Percentiles rank a stretch among this genome's conserved stretches.
Evolutionary conservation across 140 eudicot species (phyloP).

Genomic region (Stevia rebaudiana): DNA sequence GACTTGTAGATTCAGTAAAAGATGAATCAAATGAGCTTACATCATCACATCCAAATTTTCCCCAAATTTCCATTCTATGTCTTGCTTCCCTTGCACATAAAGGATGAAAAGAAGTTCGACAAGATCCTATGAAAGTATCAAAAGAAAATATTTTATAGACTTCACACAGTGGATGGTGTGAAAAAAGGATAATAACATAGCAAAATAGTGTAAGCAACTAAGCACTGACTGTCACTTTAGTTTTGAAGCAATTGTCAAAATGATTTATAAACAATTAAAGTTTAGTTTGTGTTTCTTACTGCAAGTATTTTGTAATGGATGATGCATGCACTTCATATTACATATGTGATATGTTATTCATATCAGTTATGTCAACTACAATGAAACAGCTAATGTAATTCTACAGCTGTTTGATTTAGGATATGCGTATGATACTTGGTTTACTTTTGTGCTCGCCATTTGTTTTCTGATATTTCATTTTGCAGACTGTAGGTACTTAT

Average conservation of each 20-base stretch:
- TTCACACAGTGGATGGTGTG: not conserved
- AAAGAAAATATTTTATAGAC: constrained; percentile 24
- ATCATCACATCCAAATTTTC: constrained; percentile 92
- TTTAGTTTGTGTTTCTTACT: not conserved
- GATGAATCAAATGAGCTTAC: constrained; percentile 38
- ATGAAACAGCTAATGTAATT: not conserved
- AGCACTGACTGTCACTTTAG: too few species aligned
- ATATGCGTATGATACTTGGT: not conserved
- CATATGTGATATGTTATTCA: not conserved
- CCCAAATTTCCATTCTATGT: constrained; percentile 96
- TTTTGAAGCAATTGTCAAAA: not conserved
- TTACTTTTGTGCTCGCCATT: not conserved
- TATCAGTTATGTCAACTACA: not conserved
- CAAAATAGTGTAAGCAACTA: not conserved
- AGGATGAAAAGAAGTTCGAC: constrained; percentile 96
- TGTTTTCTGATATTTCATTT: not conserved
- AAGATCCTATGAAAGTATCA: constrained; percentile 56
- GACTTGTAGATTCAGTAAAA: not conserved
- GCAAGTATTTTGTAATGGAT: not conserved
- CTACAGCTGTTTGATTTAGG: not conserved
- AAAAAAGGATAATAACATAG: not conserved
- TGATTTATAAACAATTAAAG: not conserved
- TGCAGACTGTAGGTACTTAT: not conserved
- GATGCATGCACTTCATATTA: not conserved
- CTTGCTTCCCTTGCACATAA: constrained; percentile 95